These are phyloP conservation scores for Aspergillus texensis DNA, from an alignment of 2,329 filamentous ascomycete species.

Conservation along the genomic window DNA sequence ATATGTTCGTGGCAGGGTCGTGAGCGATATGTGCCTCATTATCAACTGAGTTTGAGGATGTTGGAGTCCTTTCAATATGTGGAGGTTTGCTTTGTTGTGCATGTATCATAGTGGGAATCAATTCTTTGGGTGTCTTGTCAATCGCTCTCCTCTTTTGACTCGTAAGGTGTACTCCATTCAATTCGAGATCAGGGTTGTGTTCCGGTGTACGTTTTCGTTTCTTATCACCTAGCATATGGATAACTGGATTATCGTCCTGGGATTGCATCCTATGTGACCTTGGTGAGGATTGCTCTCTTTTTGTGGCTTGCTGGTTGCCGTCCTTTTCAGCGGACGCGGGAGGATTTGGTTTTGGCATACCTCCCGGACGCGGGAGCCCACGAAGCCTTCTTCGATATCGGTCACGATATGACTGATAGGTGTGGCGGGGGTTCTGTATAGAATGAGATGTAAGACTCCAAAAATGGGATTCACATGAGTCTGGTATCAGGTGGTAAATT, in stretches of 20 bases:
- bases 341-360: slow-evolving; percentile 16
- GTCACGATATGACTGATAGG: slow-evolving; percentile 53
- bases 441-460: slow-evolving; percentile 3
- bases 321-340: neutral
- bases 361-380: slow-evolving; percentile 38
- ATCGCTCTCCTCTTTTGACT: slow-evolving; percentile 15
- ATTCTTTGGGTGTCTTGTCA: neutral
- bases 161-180: neutral
- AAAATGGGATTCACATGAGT: slow-evolving; percentile 8
- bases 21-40: neutral
- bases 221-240: slow-evolving; percentile 5
- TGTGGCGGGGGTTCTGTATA: slow-evolving; percentile 46
- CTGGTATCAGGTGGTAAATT: slow-evolving; percentile 9
- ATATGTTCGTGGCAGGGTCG: neutral
- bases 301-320: slow-evolving; percentile 9
- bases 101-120: neutral
- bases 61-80: neutral
- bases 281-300: slow-evolving; percentile 8
- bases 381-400: slow-evolving; percentile 48
- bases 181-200: neutral
- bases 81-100: neutral
- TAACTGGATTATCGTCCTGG: neutral
- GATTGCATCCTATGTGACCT: slow-evolving; percentile 3
- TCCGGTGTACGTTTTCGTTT: slow-evolving; percentile 29
- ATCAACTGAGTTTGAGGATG: neutral